Evolutionary conservation across 495 filamentous ascomycete genomes (phyloP), one percentile per base, ranked within the genome.

Genomic region (Aspergillus taichungensis): DNA sequence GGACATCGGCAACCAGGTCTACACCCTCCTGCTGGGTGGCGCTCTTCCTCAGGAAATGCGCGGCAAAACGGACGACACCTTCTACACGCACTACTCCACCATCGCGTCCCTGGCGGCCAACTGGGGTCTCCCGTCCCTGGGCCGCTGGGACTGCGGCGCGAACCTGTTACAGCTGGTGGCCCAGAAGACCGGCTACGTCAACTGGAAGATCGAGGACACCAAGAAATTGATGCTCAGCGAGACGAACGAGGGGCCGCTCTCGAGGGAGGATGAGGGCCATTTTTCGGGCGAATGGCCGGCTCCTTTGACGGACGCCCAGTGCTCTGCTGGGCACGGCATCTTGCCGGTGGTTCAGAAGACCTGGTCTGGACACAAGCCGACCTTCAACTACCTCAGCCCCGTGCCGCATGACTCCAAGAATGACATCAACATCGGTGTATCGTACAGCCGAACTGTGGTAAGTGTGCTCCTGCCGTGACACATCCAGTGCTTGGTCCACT

Each of bases 51-150:
- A 67, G 4, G 13, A 67, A 33, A 70, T 80, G n/a, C 60, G 70
- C 35, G 80, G 80, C 29, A 82, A 78, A 10, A 73, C 63, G 8
- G 84, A 87, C 56, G 53, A 70, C 56, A 77, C 68, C 40, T 86
- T 77, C 72, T 88, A 88, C 68, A 79, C 78, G 54, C 82, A 86
- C 67, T 87, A 84, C 72, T 82, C 75, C 39, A 70, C 73, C 50
- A 73, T 88, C 52, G 67, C 83, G 27, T 80, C 80, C n/a, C 71
- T 80, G 8, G 65, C 73, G 13, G 77, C 76, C 3, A 88, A 88
- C 68, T 85, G 79, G 79, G 76, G 56, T 4, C 64, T 83, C 37
- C 73, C 75, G 6, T 77, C 73, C 31, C 67, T 84, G 8, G 80
- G 80, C 12, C 66, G 80, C 56, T 83, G 77, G 60, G 79, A 84